Percentiles rank a stretch among this genome's conserved stretches.
These are phyloP conservation scores for Wickerhamomyces hampshirensis DNA, from an alignment of 805 yeast genomes.

Conservation along the genomic window DNA sequence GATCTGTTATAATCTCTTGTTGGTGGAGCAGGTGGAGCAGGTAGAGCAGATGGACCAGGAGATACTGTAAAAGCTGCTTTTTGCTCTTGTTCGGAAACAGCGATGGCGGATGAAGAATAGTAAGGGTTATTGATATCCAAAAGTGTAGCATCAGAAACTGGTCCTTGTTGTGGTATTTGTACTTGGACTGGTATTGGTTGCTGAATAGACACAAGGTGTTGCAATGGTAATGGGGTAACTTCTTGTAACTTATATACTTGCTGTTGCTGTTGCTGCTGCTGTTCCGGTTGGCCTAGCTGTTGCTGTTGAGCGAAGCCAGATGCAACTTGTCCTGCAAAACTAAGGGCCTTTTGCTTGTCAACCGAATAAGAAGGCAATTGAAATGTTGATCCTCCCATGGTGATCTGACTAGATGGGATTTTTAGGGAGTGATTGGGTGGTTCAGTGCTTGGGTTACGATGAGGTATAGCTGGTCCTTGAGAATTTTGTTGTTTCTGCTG, in stretches of 20 bases:
- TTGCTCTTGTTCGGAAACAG: too few relatives aligned
- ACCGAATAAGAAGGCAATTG: constrained; percentile 13
- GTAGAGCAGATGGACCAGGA: constrained; percentile 1
- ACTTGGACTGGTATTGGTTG: not conserved
- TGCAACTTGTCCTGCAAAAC: constrained; percentile 11
- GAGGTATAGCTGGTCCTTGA: constrained; percentile 1
- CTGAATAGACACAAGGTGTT: too few relatives aligned
- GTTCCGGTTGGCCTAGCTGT: not conserved
- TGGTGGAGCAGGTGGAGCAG: constrained; percentile 11
- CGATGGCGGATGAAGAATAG: too few relatives aligned
- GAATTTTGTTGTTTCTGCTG: constrained; percentile 2
- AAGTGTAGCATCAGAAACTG: constrained; percentile 1
- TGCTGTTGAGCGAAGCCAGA: constrained; percentile 5
- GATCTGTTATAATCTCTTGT: constrained; percentile 10
- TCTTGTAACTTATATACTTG: constrained; percentile 1
- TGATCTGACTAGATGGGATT: constrained; percentile 12
- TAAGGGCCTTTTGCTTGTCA: constrained; percentile 13
- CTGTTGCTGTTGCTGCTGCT: constrained; percentile 1
- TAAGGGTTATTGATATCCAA: constrained; percentile 17
- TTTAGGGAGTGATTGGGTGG: constrained; percentile 7
- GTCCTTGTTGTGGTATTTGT: constrained; percentile 1
- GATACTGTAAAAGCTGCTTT: too few relatives aligned
- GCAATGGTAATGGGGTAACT: not conserved
- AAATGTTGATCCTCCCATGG: constrained; percentile 8
- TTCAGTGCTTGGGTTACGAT: not conserved